phyloP scores from a whole-genome alignment of 257 asterid species.

The Penstemon barbatus region DNA sequence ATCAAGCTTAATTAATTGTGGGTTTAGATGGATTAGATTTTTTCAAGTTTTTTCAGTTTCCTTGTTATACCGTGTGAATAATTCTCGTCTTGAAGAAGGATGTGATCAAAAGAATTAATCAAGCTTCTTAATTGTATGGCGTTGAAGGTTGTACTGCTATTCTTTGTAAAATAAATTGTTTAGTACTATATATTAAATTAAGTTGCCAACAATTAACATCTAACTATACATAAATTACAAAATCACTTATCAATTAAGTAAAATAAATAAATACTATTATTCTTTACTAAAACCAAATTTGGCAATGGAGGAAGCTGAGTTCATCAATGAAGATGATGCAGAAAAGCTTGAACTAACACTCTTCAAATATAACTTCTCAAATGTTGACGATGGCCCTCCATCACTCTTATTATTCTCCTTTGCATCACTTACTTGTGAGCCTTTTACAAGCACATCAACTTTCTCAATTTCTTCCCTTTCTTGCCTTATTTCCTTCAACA shows the following conservation, averaged over 20 bases:
- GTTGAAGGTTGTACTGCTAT: too few species aligned
- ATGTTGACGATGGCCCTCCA: conserved; percentile 49
- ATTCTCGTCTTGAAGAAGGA: too few species aligned
- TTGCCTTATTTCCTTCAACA: conserved; percentile 74
- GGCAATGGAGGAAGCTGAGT: conserved; percentile 49
- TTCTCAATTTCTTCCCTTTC: conserved; percentile 60
- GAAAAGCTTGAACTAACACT: conserved; percentile 66
- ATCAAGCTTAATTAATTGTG: too few species aligned
- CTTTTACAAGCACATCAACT: conserved; percentile 45
- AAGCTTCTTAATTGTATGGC: too few species aligned
- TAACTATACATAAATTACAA: neutral
- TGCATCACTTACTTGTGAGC: conserved; percentile 29
- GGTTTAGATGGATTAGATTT: too few species aligned
- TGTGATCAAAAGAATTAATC: too few species aligned
- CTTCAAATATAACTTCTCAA: conserved; percentile 51
- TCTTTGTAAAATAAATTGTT: too few species aligned
- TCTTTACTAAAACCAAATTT: conserved; percentile 41
- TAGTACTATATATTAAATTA: too few species aligned
- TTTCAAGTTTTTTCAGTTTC: too few species aligned
- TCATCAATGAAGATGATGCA: conserved; percentile 63
- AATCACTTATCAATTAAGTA: neutral
- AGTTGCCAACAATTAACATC: too few species aligned
- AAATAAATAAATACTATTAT: conserved; percentile 23
- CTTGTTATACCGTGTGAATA: too few species aligned
- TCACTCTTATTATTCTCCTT: conserved; percentile 27